Evolutionary conservation across 2,329 filamentous ascomycete species (phyloP), one percentile per base, ranked within the genome.

Genomic region (Colletotrichum falcatum): DNA sequence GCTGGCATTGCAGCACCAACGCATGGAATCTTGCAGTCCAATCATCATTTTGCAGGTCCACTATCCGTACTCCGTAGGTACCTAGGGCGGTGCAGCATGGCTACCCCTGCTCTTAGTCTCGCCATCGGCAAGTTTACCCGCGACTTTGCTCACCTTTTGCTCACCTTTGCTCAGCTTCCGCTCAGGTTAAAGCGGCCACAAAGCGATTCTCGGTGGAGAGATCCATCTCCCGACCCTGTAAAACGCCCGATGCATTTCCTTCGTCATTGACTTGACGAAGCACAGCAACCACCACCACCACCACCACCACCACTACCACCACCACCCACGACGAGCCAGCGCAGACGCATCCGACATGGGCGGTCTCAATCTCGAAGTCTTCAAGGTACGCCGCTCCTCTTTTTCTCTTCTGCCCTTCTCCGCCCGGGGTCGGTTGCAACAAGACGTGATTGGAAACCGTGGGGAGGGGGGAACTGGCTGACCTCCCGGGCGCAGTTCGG

Each of bases 291-390:
- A 61, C 42, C 46, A 42, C 42, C 46, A 42, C 33, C 44, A 60
- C 39, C 46, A 37, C 28, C n/a, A n/a, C n/a, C n/a, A n/a, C n/a
- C n/a, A n/a, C n/a, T n/a, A n/a, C n/a, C n/a, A n/a, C 44, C 46
- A 42, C 33, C 44, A 33, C 23, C 46, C 30, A 65, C 23, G 23
- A 55, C 33, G 12, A 26, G 16, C 14, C 18, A 6, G 39, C 55
- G 48, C 28, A 60, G n/a, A 48, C 11, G 60, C 26, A 49, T 30
- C 26, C 20, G 54, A 37, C 11, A 89, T 96, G 88, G 92, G 89
- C 69, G 93, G 94, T 66, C 88, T 93, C 16, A 97, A 97, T 81
- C 89, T 97, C 70, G 94, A 97, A 85, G 90, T 97, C 75, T 93
- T 95, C 87, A 97, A 97, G 83, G 94, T 95, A 82, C 70, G 79